These are phyloP conservation scores for Phytophthora kernoviae DNA, from an alignment of 352 stramenopile genomes.

Conservation along the genomic window DNA sequence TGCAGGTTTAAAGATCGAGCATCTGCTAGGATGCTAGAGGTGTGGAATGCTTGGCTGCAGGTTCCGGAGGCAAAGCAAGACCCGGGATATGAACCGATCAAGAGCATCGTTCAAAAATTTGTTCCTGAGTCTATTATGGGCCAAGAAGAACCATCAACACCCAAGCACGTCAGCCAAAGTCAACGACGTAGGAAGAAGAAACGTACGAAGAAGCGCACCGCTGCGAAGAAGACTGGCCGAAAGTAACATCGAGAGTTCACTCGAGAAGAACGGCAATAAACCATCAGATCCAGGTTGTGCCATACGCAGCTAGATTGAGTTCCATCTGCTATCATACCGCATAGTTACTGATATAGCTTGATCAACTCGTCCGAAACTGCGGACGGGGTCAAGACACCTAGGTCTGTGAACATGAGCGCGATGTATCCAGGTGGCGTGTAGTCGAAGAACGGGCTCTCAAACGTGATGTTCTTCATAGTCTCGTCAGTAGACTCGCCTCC, in stretches of 20 bases:
- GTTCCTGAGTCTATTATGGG: constrained; percentile 11
- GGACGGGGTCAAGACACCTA: constrained; percentile 97
- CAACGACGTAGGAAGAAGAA: constrained; percentile 23
- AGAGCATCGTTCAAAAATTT: constrained; percentile 59
- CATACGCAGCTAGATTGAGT: constrained; percentile 8
- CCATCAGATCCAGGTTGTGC: not conserved
- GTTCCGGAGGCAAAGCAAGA: constrained; percentile 54
- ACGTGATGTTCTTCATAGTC: constrained; percentile 65
- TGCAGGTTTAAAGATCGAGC: constrained; percentile 71
- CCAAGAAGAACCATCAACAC: not conserved
- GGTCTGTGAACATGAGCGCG: constrained; percentile 98
- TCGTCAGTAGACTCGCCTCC: constrained; percentile 26
- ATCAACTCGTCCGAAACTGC: constrained; percentile 99
- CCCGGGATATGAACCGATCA: constrained; percentile 53
- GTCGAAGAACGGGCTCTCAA: constrained; percentile 93
- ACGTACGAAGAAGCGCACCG: constrained; percentile 8
- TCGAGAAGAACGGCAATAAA: not conserved
- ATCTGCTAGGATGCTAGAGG: constrained; percentile 68
- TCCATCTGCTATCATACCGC: constrained; percentile 1
- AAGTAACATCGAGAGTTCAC: not conserved
- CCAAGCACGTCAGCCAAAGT: constrained; percentile 4
- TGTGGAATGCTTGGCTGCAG: constrained; percentile 65
- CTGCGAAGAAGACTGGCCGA: constrained; percentile 6
- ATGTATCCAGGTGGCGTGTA: constrained; percentile 99
- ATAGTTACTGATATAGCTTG: constrained; percentile 95